phyloP scores from a whole-genome alignment of 768 basidiomycete genomes.

The Phlegmacium glaucopus region DNA sequence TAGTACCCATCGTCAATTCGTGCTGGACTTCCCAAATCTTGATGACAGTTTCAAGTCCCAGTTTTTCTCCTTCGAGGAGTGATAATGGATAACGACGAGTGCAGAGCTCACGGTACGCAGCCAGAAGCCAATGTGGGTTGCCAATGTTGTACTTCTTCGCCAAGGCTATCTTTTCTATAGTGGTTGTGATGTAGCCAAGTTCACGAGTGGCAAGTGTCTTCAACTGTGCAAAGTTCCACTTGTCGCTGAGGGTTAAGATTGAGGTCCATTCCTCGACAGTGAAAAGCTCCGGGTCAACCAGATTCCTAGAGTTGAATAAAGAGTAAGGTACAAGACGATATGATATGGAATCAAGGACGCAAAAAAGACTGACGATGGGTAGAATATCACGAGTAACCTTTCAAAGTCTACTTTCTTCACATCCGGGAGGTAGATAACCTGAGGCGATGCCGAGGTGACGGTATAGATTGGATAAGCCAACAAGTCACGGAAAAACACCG shows the following conservation, averaged over 20 bases:
- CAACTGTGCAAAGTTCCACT: constrained; percentile 26
- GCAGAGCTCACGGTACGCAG: constrained; percentile 34
- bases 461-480: constrained; percentile 8
- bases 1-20: not conserved
- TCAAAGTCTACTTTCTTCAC: constrained; percentile 37
- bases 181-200: constrained; percentile 20
- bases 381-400: constrained; percentile 28
- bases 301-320: constrained; percentile 19
- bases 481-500: constrained; percentile 16
- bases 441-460: not conserved
- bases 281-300: constrained; percentile 23
- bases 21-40: constrained; percentile 30
- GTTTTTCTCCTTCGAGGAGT: constrained; percentile 23
- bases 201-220: constrained; percentile 29
- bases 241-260: constrained; percentile 28
- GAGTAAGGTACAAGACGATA: not conserved
- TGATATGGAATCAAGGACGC: not conserved
- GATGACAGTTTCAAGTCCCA: constrained; percentile 29
- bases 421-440: constrained; percentile 24
- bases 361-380: constrained; percentile 26
- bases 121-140: constrained; percentile 28
- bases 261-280: constrained; percentile 35
- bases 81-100: constrained; percentile 21
- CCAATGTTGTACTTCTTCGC: constrained; percentile 23
- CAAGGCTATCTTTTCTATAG: constrained; percentile 31